phyloP scores from a whole-genome alignment of 2,329 filamentous ascomycete genomes.

The Ceratocystis colombiana region DNA sequence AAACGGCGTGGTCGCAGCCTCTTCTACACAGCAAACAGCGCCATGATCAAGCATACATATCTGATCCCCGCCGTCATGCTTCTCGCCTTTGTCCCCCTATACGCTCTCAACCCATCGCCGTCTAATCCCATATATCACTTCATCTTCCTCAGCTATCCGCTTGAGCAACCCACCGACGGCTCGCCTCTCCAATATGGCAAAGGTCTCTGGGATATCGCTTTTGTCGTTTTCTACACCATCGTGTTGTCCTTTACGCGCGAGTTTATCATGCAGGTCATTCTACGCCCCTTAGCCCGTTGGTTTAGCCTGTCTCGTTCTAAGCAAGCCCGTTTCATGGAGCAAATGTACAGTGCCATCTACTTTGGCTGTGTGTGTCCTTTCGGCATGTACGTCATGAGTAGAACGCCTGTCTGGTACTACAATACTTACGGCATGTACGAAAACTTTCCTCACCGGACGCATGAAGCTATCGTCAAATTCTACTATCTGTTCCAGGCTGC shows the following conservation, averaged over 20 bases:
- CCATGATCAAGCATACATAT: conserved; percentile 52
- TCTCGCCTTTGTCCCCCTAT: conserved; percentile 52
- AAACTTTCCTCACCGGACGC: conserved; percentile 70
- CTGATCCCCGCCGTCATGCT: conserved; percentile 59
- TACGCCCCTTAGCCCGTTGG: conserved; percentile 62
- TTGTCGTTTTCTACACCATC: conserved; percentile 80
- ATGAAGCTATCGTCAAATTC: conserved; percentile 76
- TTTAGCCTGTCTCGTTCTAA: conserved; percentile 66
- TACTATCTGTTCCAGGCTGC: conserved; percentile 92
- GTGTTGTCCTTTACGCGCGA: conserved; percentile 89
- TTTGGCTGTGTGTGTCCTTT: conserved; percentile 72
- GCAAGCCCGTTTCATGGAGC: conserved; percentile 89
- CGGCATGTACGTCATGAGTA: conserved; percentile 82
- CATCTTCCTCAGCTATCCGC: conserved; percentile 81
- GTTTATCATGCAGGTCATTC: conserved; percentile 85
- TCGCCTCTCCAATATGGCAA: conserved; percentile 68
- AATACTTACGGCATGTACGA: conserved; percentile 87
- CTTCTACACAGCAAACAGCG: conserved; percentile 41
- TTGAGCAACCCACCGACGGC: conserved; percentile 41
- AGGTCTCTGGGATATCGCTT: conserved; percentile 73
- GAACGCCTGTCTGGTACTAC: conserved; percentile 92
- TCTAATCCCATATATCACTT: conserved; percentile 71
- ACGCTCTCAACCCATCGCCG: conserved; percentile 63
- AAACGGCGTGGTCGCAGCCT: conserved; percentile 46
- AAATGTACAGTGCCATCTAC: conserved; percentile 88